These are phyloP conservation scores for Metschnikowia hibisci DNA, from an alignment of 805 yeast genomes.

Conservation along the genomic window DNA sequence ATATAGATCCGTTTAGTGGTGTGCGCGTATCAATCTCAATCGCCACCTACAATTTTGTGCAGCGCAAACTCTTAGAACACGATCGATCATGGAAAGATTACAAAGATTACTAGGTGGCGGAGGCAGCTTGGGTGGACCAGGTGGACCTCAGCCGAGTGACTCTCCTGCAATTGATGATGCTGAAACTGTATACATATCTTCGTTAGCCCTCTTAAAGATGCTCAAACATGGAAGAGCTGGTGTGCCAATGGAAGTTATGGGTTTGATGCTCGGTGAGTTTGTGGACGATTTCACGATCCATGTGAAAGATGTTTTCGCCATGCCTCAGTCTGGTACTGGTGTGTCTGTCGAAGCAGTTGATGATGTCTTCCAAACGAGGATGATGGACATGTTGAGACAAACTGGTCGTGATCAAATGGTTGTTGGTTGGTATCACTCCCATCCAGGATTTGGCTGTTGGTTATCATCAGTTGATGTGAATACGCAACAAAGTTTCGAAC, in stretches of 20 bases:
- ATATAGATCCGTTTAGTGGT: not conserved
- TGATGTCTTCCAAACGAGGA: constrained; percentile 95
- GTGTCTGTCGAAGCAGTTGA: constrained; percentile 99
- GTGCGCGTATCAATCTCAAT: constrained; percentile 4
- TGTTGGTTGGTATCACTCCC: constrained; percentile 99
- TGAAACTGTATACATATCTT: constrained; percentile 94
- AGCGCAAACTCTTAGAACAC: not conserved
- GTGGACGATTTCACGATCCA: constrained; percentile 96
- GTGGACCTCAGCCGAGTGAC: constrained; percentile 48
- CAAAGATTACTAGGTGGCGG: constrained; percentile 45
- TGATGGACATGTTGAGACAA: constrained; percentile 99
- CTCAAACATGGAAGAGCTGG: constrained; percentile 95
- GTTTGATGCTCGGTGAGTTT: constrained; percentile 96
- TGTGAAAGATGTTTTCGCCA: constrained; percentile 97
- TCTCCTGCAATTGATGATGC: constrained; percentile 89
- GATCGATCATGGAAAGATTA: constrained; percentile 43
- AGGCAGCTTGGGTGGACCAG: constrained; percentile 40
- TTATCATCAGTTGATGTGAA: constrained; percentile 94
- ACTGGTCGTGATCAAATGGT: constrained; percentile 99
- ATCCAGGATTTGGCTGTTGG: constrained; percentile 99
- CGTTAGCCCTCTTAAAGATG: constrained; percentile 93
- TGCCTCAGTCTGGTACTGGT: constrained; percentile 99
- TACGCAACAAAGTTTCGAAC: constrained; percentile 97
- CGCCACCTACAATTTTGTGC: constrained; percentile 8
- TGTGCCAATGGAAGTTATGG: constrained; percentile 83